Percentiles rank a stretch among this genome's conserved stretches.
Conservation (phyloP, 148 eudicot genomes). For the Fallopia convolvulus region DNA sequence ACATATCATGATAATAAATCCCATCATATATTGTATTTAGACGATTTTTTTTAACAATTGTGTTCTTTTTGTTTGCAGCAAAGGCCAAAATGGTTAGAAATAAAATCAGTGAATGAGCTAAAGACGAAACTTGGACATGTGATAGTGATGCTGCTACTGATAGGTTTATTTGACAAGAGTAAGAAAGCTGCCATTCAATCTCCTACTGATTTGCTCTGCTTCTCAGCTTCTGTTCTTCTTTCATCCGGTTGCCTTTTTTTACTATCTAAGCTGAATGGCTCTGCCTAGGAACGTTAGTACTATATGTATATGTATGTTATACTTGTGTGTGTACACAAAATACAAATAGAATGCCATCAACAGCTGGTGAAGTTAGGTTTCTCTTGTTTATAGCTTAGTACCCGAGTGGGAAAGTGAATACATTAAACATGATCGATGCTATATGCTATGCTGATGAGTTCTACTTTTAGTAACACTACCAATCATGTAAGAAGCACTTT, state of each 20-base stretch:
- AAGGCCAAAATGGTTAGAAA: constrained; percentile 85
- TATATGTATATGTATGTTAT: background rate
- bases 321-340: background rate
- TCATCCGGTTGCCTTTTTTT: constrained; percentile 74
- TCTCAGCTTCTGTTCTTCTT: constrained; percentile 80
- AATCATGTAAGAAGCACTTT: too few species aligned
- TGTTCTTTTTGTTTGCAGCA: constrained; percentile 38
- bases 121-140: constrained; percentile 96
- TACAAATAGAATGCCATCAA: background rate
- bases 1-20: background rate
- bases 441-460: too few species aligned
- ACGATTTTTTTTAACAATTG: background rate
- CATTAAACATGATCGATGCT: too few species aligned
- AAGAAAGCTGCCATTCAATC: constrained; percentile 60
- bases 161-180: constrained; percentile 84
- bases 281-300: constrained; percentile 15
- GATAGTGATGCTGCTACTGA: constrained; percentile 85
- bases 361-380: background rate
- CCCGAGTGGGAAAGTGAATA: too few species aligned
- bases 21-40: background rate
- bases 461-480: too few species aligned
- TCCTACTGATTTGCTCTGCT: constrained; percentile 79
- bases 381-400: background rate
- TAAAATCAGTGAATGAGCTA: constrained; percentile 73
- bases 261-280: constrained; percentile 68